phyloP scores from a whole-genome alignment of 305 asterid genomes.

The Solanum chacoense region DNA sequence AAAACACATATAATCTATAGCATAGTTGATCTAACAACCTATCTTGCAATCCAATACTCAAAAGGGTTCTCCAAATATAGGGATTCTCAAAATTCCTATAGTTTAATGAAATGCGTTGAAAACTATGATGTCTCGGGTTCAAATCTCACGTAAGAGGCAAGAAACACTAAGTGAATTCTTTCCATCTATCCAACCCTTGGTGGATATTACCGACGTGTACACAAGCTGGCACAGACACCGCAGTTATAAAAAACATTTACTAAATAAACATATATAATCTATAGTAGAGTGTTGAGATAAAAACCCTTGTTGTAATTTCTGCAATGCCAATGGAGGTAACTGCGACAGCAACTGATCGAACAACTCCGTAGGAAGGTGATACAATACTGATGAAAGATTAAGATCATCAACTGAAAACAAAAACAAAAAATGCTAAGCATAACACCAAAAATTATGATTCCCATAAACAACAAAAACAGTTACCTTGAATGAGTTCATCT shows the following conservation, averaged over 20 bases:
- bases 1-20: background rate
- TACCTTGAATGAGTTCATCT: constrained; percentile 50
- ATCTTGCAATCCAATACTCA: background rate
- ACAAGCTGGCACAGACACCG: background rate
- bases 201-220: background rate
- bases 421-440: background rate
- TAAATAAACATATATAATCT: background rate
- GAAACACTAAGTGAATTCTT: background rate
- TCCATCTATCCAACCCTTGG: background rate
- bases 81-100: background rate
- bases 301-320: constrained; percentile 43
- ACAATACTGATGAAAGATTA: constrained; percentile 29
- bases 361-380: constrained; percentile 56
- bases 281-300: constrained; percentile 20
- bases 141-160: background rate
- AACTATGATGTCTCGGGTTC: background rate
- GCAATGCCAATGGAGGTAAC: constrained; percentile 68
- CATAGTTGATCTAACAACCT: background rate
- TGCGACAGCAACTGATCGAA: constrained; percentile 48
- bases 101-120: background rate
- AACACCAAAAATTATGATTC: background rate
- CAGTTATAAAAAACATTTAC: background rate
- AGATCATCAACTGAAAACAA: constrained; percentile 32
- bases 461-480: background rate
- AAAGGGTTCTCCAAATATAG: background rate